These are phyloP conservation scores for Colletotrichum tanaceti DNA, from an alignment of 2,329 filamentous ascomycete genomes.

Conservation along the genomic window DNA sequence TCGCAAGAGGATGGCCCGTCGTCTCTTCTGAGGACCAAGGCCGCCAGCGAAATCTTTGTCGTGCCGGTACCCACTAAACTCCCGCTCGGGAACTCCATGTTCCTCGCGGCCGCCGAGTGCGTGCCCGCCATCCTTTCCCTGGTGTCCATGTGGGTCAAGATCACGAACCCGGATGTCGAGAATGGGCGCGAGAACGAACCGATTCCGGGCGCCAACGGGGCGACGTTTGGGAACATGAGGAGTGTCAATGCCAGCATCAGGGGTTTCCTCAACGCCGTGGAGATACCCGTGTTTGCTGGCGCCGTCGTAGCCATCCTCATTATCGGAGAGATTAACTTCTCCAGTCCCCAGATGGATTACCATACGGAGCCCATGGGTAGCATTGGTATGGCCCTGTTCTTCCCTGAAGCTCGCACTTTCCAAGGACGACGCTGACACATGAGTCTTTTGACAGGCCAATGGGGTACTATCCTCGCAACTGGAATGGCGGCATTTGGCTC, in stretches of 20 bases:
- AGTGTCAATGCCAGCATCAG: slow-evolving; percentile 66
- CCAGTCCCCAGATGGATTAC: slow-evolving; percentile 64
- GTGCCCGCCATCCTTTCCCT: slow-evolving; percentile 72
- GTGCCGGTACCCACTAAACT: slow-evolving; percentile 67
- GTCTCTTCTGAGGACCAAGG: slow-evolving; percentile 66
- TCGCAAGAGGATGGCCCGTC: slow-evolving; percentile 57
- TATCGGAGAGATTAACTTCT: slow-evolving; percentile 74
- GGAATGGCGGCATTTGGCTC: slow-evolving; percentile 69
- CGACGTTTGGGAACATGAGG: slow-evolving; percentile 63
- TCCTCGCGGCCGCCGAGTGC: slow-evolving; percentile 73
- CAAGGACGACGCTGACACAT: background rate
- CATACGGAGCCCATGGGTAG: slow-evolving; percentile 72
- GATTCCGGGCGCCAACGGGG: slow-evolving; percentile 66
- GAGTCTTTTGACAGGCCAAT: slow-evolving; percentile 59
- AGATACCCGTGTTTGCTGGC: slow-evolving; percentile 68
- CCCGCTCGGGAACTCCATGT: slow-evolving; percentile 68
- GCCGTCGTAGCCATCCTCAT: slow-evolving; percentile 70
- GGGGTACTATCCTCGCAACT: slow-evolving; percentile 70
- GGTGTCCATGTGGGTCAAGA: slow-evolving; percentile 72
- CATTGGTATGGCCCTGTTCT: slow-evolving; percentile 59
- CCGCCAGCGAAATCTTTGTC: slow-evolving; percentile 71
- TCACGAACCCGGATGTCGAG: slow-evolving; percentile 51
- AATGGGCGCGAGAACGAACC: slow-evolving; percentile 50
- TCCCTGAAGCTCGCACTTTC: background rate
- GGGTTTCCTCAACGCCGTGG: slow-evolving; percentile 65